Base-by-base conservation (phyloP, 2,329 filamentous ascomycete species). In the Aquanectria penicillioides region DNA sequence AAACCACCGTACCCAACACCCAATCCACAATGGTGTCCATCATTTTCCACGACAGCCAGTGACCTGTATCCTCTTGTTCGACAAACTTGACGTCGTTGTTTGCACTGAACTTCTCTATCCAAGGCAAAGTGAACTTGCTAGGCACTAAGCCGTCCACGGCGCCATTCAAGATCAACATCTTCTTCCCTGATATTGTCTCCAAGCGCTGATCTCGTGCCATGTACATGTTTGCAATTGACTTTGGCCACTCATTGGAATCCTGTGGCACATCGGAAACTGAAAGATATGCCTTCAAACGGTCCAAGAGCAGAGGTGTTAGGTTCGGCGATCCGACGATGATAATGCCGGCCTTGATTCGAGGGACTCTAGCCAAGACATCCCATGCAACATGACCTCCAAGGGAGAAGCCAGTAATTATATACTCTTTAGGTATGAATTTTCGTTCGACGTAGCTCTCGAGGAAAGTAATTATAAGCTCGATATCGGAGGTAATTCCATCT, bases 391-490 rank as follows among this genome's bases (percentile, higher is more conserved):
- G 48, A n/a, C 48, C 48, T 31, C 36, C 48, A 7, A 51, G 8
- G 4, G 48, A 51, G 10, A 41, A 7, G 3, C 48, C 48, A 10
- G 48, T 51, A 13, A 41, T 28, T 25, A 51, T 41, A 18, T 41
- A 51, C 18, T 31, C 20, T 18, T 31, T 51, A 3, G 48, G 48
- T 2, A 18, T 51, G 26, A 51, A 51, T 2, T 33, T 17, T 0
- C 17, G 36, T n/a, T 51, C 36, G 13, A 51, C 48, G 36, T 51
- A 51, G 26, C 36, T 41, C 18, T 51, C 48, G 13, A 51, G 48
- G 20, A 51, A 51, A 6, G 48, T 51, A 36, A 41, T 18, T 13
- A 9, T 41, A 4, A 28, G 40, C 26, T 51, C 15, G 13, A 41
- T 18, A 31, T 51, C 36, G 13, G 36, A 25, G 9, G 34, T 36